Percentiles rank a stretch among this genome's conserved stretches.
phyloP scores from a whole-genome alignment of 169 alveolate genomes.

The Eimeria nieschulzi region DNA sequence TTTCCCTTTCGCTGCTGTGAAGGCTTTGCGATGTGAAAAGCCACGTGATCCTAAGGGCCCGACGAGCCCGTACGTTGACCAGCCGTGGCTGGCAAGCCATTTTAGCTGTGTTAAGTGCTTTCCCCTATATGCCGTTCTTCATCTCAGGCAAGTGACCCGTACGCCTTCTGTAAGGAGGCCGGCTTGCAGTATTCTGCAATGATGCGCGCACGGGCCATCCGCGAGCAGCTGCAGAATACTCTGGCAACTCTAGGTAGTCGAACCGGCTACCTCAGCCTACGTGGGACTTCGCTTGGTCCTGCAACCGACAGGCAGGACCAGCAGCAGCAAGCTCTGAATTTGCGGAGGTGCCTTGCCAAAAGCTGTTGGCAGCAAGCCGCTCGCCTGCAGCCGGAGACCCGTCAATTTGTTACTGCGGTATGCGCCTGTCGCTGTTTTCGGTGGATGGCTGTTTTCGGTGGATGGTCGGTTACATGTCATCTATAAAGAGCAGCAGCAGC shows the following conservation, averaged over 20 bases:
- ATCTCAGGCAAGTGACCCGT: constrained; percentile 55
- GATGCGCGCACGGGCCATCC: constrained; percentile 57
- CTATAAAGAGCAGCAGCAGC: too few relatives aligned
- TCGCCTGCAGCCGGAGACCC: constrained; percentile 29
- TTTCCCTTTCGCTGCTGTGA: too few relatives aligned
- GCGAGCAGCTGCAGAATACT: constrained; percentile 59
- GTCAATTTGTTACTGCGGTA: constrained; percentile 27
- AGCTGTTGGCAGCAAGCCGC: constrained; percentile 57
- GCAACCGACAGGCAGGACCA: background rate
- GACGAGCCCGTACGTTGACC: too few relatives aligned
- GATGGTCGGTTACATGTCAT: too few relatives aligned
- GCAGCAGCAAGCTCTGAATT: background rate
- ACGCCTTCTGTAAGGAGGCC: constrained; percentile 42
- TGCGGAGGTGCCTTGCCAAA: constrained; percentile 45
- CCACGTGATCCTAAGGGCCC: too few relatives aligned
- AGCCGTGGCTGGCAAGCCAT: too few relatives aligned
- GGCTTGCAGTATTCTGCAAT: constrained; percentile 67
- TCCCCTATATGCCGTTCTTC: too few relatives aligned
- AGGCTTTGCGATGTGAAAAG: too few relatives aligned
- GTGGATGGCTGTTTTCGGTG: too few relatives aligned
- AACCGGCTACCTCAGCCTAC: background rate
- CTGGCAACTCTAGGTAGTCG: background rate
- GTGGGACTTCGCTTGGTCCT: background rate
- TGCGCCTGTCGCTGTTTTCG: background rate
- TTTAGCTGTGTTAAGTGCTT: too few relatives aligned